Evolutionary conservation across 164 flowering plant genomes (phyloP), one percentile per base, ranked within the genome.

Genomic region (Hamamelis virginiana): DNA sequence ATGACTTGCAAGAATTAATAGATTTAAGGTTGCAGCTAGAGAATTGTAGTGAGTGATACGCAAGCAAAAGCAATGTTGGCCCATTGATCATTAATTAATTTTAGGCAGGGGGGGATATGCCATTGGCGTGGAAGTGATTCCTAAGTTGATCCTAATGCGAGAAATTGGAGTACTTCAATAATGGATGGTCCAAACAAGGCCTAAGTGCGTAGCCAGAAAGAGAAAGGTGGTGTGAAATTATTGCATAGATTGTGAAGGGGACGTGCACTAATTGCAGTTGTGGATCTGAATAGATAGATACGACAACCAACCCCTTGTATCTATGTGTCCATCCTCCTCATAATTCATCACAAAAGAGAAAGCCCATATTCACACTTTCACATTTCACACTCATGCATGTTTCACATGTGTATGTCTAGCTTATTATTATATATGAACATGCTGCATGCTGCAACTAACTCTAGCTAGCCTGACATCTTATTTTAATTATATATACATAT

Each of bases 91-190:
- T 1, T 48, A 50, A 61, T 50, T 51, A 50, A 21, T 50, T 48
- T 23, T 2, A 8, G 44, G 56, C 44, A 60, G 33, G 41, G 60
- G 66, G 59, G 41, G 41, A 51, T 51, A 66, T 52, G n/a, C 67
- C 72, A n/a, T n/a, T n/a, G n/a, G n/a, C n/a, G 56, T 26, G 72
- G 45, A 58, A 72, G 59, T 26, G 44, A 63, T 74, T 58, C 72
- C 64, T 73, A 9, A n/a, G 62, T 16, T 1, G 69, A 56, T 73
- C 62, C 38, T 11, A 21, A 22, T 46, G 14, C n/a, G 60, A 13
- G 15, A 25, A n/a, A n/a, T n/a, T n/a, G n/a, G n/a, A n/a, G n/a
- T n/a, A n/a, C n/a, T n/a, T n/a, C 4, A 33, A 65, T 47, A 53
- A 33, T 48, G 23, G 21, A 64, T 64, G 68, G 68, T 46, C 58